Evolutionary conservation across 192 early-diverging fungal species (phyloP), one percentile per base, ranked within the genome.

Genomic region (Martensiomyces pterosporus): DNA sequence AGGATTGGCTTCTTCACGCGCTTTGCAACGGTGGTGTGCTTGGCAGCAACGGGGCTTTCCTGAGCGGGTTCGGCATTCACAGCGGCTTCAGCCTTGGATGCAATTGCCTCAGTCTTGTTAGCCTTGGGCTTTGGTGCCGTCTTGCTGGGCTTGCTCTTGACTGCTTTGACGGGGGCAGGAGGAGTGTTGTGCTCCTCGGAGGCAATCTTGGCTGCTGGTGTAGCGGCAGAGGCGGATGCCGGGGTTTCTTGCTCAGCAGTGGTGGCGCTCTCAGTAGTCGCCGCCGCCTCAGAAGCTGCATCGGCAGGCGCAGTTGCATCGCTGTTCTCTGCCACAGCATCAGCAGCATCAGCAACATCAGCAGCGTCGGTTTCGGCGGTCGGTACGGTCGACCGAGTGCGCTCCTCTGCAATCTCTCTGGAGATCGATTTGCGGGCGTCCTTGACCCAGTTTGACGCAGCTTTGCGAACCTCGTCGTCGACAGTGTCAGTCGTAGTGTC

Each of bases 401-500:
- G 64, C 39, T 67, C 70, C 24, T 74, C 55, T 14, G 70, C 70
- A 46, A 74, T 33, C 25, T 74, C 63, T 59, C 58, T 67, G 5
- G 70, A 74, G 24, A 74, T 74, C 9, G 70, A 74, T 24, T 58
- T 61, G 42, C 64, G 63, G 22, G 64, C 64, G 39, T 74, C 63
- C 59, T 63, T 74, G 43, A 74, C 70, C 70, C 64, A 74, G 29
- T 74, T 63, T 16, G 43, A 65, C 13, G 70, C 70, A 8, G 64
- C 59, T 21, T 62, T 65, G 45, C 70, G 62, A 21, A 74, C 55
- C 17, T 74, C 64, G 26, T 59, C 61, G 26, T 74, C 54, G 18
- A 64, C 52, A 9, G 26, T 17, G 4, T 25, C 25, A 2, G 24
- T 15, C n/a, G n/a, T n/a, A n/a, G n/a, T n/a, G n/a, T 24, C 2